Base-by-base conservation (phyloP, 2,329 filamentous ascomycete species). In the Apiospora saccharicola region DNA sequence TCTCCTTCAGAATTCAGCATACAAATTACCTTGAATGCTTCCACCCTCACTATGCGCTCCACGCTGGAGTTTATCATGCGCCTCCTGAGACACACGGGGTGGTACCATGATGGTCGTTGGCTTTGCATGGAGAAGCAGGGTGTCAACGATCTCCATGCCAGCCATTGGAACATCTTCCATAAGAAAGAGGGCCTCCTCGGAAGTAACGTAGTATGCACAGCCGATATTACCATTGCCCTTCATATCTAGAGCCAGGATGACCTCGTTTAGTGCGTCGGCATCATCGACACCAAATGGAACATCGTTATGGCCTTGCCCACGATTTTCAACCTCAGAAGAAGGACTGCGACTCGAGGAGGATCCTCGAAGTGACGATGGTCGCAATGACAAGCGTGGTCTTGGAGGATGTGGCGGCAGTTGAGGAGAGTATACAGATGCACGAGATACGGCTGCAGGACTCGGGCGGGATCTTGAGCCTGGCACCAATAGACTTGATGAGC, bases 221-320 rank as follows among this genome's bases (percentile, higher is more conserved):
- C 96, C 96, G 24, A 98, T 86, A 0, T 88, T 91, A 0, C 89
- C 90, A 43, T 89, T 88, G n/a, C 91, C 88, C 74, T 88, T 90
- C 80, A 96, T 86, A 72, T 97, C 91, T 34, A 98, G 85, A 0
- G 94, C 93, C 90, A 97, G 94, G 72, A 97, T 88, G 37, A 94
- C 83, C 78, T 96, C 93, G 71, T 89, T 88, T 49, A 91, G 79
- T 0, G 84, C 80, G 68, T 81, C 80, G 44, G 77, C 78, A 73
- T 82, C 79, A 12, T 46, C 30, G 26, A 75, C 73, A 34, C 73
- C 71, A n/a, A 67, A 70, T 8, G 22, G 71, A 22, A 79, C 74
- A 37, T 67, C 74, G 19, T 43, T 75, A 69, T 71, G 67, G 24
- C 12, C 70, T 37, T 71, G 24, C 19, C 41, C 14, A 5, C 46